A percentile compares a stretch with the other conserved stretches of the same genome.
Evolutionary conservation across 2,329 filamentous ascomycete genomes (phyloP).

Genomic region (Penicillium sp.): DNA sequence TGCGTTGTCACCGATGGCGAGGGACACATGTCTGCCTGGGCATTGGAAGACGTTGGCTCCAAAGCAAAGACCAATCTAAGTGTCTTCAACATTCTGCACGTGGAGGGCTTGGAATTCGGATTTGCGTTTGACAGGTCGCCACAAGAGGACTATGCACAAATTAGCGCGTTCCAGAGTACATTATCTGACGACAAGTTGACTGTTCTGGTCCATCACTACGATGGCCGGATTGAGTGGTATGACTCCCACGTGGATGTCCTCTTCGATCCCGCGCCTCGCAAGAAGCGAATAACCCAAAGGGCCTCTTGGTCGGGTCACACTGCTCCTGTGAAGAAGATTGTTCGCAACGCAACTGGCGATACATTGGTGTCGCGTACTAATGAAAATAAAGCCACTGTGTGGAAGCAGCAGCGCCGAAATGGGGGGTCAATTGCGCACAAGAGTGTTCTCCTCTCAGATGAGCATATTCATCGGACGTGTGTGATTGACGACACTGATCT

Average conservation of each 20-base stretch:
- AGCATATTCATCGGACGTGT: constrained; percentile 78
- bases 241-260: constrained; percentile 75
- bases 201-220: constrained; percentile 79
- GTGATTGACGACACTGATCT: constrained; percentile 76
- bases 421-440: constrained; percentile 63
- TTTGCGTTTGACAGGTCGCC: constrained; percentile 33
- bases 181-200: constrained; percentile 65
- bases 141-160: constrained; percentile 63
- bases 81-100: constrained; percentile 84
- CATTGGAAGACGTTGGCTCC: constrained; percentile 79
- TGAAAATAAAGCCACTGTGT: constrained; percentile 77
- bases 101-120: constrained; percentile 58
- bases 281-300: constrained; percentile 61
- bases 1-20: constrained; percentile 81
- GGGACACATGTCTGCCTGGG: constrained; percentile 90
- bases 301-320: constrained; percentile 84
- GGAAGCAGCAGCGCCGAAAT: constrained; percentile 65
- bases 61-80: constrained; percentile 65
- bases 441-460: constrained; percentile 66
- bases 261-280: constrained; percentile 69
- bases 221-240: constrained; percentile 81
- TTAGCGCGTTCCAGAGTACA: constrained; percentile 70
- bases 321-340: constrained; percentile 76
- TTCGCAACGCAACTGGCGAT: constrained; percentile 78
- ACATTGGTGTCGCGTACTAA: constrained; percentile 80